phyloP scores from a whole-genome alignment of 768 basidiomycete species.

The Coprinellus micaceus region DNA sequence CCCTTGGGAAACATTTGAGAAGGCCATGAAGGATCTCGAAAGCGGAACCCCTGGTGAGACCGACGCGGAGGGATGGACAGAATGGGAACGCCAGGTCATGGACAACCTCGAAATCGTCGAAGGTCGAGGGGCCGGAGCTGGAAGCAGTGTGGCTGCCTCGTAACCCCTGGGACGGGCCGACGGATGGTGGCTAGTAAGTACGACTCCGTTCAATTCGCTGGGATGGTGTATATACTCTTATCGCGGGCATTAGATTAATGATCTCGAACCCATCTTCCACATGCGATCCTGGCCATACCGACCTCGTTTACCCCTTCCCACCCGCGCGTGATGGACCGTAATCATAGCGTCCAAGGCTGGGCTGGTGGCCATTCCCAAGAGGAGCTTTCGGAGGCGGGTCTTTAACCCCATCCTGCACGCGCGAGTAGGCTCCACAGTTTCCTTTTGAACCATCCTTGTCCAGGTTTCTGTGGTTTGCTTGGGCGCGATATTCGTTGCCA shows the following conservation, averaged over 20 bases:
- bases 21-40: slow-evolving; percentile 43
- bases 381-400: not conserved
- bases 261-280: no score
- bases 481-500: no score
- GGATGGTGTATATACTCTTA: not conserved
- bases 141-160: not conserved
- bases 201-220: no score
- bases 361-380: not conserved
- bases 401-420: not conserved
- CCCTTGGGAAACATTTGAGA: slow-evolving; percentile 71
- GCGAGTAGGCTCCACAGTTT: not conserved
- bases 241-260: not conserved
- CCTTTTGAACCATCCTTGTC: not conserved
- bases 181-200: no score
- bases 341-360: not conserved
- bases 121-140: slow-evolving; percentile 1
- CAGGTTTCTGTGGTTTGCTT: not conserved
- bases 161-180: no score
- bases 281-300: no score
- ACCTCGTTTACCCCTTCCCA: no score
- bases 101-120: slow-evolving; percentile 60
- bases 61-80: slow-evolving; percentile 63
- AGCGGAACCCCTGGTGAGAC: slow-evolving; percentile 38
- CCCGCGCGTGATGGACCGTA: no score
- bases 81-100: slow-evolving; percentile 84